phyloP scores from a whole-genome alignment of 2,329 filamentous ascomycete species.

The Pseudopyrenochaeta lycopersici region DNA sequence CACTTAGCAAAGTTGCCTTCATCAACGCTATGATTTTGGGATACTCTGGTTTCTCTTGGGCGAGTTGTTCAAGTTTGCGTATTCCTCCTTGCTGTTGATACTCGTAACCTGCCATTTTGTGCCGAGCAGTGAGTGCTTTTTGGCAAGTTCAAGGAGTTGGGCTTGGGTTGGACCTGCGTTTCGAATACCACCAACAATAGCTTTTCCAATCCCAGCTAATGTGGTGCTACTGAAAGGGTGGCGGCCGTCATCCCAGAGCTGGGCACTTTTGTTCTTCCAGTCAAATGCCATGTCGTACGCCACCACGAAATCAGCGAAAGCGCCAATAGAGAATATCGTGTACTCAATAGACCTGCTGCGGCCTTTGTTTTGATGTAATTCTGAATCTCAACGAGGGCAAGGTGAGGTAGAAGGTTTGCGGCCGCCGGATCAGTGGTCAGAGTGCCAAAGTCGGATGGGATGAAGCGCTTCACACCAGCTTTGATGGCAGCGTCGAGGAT shows the following conservation, averaged over 20 bases:
- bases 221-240: not conserved
- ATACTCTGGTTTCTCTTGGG: no score
- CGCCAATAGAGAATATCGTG: not conserved
- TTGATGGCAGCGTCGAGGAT: not conserved
- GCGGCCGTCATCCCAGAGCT: not conserved
- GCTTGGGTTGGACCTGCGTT: not conserved
- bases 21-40: not conserved
- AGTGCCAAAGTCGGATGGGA: not conserved
- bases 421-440: not conserved
- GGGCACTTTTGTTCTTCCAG: no score
- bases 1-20: not conserved
- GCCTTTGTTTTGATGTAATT: not conserved
- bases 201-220: not conserved
- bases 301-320: not conserved
- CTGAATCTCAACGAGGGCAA: not conserved
- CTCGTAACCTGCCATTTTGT: not conserved
- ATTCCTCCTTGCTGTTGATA: not conserved
- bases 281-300: no score
- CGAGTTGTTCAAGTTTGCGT: not conserved
- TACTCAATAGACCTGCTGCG: not conserved
- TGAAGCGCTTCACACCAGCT: not conserved
- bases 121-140: no score
- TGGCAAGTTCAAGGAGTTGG: no score
- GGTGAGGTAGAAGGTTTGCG: not conserved
- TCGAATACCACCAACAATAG: not conserved